phyloP scores from a whole-genome alignment of 371 early-diverging fungal species.

The Apophysomyces elegans region DNA sequence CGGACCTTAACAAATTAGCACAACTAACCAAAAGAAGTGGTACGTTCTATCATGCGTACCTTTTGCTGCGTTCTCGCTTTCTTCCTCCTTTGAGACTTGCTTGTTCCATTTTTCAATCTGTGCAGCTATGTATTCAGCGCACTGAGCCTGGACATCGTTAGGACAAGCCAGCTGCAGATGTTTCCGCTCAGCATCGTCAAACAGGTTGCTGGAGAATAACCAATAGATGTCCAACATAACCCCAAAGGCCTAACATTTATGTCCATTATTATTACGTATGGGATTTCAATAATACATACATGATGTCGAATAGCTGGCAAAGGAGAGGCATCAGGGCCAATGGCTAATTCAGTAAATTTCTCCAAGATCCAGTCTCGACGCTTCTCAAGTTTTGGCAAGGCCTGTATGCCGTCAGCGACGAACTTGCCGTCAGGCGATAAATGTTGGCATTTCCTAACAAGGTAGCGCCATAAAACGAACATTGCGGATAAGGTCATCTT shows the following conservation, averaged over 20 bases:
- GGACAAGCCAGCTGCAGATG: conserved; percentile 44
- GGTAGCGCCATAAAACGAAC: conserved; percentile 43
- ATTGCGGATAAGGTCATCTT: conserved; percentile 39
- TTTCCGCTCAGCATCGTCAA: conserved; percentile 34
- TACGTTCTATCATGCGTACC: conserved; percentile 10
- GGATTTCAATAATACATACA: conserved; percentile 10
- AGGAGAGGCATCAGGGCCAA: conserved; percentile 28
- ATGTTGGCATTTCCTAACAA: conserved; percentile 46
- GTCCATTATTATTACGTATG: background rate
- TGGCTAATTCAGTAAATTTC: conserved; percentile 28
- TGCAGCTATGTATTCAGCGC: conserved; percentile 36
- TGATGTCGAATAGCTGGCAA: conserved; percentile 25
- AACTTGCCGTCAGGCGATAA: conserved; percentile 22
- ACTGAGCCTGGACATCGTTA: conserved; percentile 37
- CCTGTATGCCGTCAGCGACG: conserved; percentile 14
- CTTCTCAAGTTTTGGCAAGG: conserved; percentile 27
- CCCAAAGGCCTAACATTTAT: conserved; percentile 44
- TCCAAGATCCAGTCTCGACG: conserved; percentile 43
- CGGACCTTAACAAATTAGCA: background rate
- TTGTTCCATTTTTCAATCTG: conserved; percentile 39
- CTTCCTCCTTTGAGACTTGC: conserved; percentile 20
- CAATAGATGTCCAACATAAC: conserved; percentile 58
- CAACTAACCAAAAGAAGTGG: background rate
- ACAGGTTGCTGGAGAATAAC: conserved; percentile 60
- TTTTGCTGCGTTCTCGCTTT: conserved; percentile 4